These are phyloP conservation scores for Aureobasidium sp. DNA, from an alignment of 2,329 filamentous ascomycete genomes.

Conservation along the genomic window DNA sequence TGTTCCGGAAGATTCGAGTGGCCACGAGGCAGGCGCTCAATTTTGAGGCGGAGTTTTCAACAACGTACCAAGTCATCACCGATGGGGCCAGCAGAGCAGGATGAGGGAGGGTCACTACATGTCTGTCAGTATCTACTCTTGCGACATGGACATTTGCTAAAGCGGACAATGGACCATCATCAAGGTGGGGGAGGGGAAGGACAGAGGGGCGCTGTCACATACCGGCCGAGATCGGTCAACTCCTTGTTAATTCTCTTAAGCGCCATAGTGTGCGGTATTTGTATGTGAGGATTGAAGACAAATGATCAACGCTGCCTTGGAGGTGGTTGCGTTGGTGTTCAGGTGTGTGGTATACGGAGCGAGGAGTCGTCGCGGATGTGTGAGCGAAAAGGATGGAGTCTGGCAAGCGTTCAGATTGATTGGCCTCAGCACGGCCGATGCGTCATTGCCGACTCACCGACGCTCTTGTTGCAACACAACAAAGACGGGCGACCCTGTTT, in stretches of 20 bases:
- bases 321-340: constrained; percentile 11
- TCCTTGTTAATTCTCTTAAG: constrained; percentile 95
- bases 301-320: background rate
- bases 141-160: background rate
- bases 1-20: constrained; percentile 16
- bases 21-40: constrained; percentile 13
- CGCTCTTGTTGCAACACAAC: constrained; percentile 5
- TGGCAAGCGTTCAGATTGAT: constrained; percentile 12
- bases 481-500: constrained; percentile 1
- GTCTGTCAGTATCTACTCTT: constrained; percentile 28
- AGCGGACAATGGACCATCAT: constrained; percentile 4
- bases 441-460: constrained; percentile 12
- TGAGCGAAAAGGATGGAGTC: constrained; percentile 9
- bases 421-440: background rate
- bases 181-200: constrained; percentile 12
- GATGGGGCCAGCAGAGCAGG: constrained; percentile 93
- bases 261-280: constrained; percentile 53
- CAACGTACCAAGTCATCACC: constrained; percentile 92
- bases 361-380: constrained; percentile 15
- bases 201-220: constrained; percentile 26
- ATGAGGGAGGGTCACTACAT: constrained; percentile 88
- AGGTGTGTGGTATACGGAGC: constrained; percentile 20
- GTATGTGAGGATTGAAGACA: constrained; percentile 17
- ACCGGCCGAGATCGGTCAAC: constrained; percentile 84
- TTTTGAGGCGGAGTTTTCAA: constrained; percentile 15